phyloP scores from a whole-genome alignment of 2,329 filamentous ascomycete species.

The Plenodomus lindquistii region DNA sequence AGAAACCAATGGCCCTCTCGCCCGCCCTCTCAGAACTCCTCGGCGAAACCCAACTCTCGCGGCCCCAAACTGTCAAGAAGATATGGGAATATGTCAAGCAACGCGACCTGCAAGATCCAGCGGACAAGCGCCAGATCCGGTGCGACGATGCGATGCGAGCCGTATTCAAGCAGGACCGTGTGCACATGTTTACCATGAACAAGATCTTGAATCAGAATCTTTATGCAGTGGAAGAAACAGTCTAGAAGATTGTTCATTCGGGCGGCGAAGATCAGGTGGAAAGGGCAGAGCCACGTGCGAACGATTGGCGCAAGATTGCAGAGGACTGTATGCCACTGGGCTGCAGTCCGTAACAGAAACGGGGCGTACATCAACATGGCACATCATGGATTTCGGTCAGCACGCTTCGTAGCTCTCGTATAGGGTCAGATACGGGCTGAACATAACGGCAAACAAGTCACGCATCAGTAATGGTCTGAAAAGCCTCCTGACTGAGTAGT shows the following conservation, averaged over 20 bases:
- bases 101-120: conserved; percentile 85
- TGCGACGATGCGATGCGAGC: conserved; percentile 91
- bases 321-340: too few relatives aligned
- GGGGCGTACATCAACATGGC: conserved; percentile 20
- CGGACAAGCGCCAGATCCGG: conserved; percentile 86
- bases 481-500: too few relatives aligned
- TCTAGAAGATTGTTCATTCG: not conserved
- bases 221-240: conserved; percentile 75
- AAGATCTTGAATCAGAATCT: conserved; percentile 90
- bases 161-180: conserved; percentile 86
- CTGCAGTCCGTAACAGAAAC: too few relatives aligned
- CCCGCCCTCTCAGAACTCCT: conserved; percentile 69
- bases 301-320: not conserved
- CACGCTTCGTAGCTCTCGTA: not conserved
- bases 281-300: not conserved
- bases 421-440: too few relatives aligned
- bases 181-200: conserved; percentile 99
- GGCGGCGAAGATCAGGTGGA: not conserved
- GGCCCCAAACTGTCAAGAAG: conserved; percentile 93
- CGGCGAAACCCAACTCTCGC: conserved; percentile 79
- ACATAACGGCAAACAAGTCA: too few relatives aligned
- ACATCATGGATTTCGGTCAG: conserved; percentile 10
- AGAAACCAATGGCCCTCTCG: conserved; percentile 77
- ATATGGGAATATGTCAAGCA: conserved; percentile 95
- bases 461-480: too few relatives aligned